Evolutionary conservation across 139 green algal genomes (phyloP).

Genomic region (Marvania coccoides): DNA sequence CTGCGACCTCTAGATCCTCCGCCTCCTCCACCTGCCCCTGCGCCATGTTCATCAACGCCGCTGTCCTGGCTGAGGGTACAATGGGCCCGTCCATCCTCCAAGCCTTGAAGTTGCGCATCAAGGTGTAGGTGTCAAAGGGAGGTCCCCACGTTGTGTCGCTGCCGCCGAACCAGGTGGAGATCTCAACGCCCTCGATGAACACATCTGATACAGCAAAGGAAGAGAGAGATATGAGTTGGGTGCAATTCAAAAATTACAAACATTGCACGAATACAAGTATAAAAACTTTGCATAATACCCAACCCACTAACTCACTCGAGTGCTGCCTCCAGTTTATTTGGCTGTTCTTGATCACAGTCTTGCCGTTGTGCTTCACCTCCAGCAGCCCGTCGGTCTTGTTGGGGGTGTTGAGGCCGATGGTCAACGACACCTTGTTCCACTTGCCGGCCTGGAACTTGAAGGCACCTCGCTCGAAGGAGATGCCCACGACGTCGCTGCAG

Average conservation of each 20-base stretch:
- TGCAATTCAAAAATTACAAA: not conserved
- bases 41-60: not conserved
- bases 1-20: no score
- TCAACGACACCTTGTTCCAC: constrained; percentile 11
- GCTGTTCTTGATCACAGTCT: not conserved
- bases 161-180: constrained; percentile 15
- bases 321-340: no score
- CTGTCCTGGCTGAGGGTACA: not conserved
- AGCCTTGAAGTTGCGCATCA: constrained; percentile 10
- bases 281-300: no score
- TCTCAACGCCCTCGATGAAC: constrained; percentile 5
- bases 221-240: not conserved
- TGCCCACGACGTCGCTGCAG: constrained; percentile 1
- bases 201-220: no score
- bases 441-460: constrained; percentile 1
- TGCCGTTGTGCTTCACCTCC: constrained; percentile 1
- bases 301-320: no score
- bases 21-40: not conserved
- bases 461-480: constrained; percentile 1
- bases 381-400: constrained; percentile 1
- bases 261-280: no score
- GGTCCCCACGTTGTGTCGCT: constrained; percentile 3
- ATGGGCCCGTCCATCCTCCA: not conserved
- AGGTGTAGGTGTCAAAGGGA: not conserved
- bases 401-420: not conserved